Base-by-base conservation (phyloP, 345 rosid species). In the Aquilaria sinensis region DNA sequence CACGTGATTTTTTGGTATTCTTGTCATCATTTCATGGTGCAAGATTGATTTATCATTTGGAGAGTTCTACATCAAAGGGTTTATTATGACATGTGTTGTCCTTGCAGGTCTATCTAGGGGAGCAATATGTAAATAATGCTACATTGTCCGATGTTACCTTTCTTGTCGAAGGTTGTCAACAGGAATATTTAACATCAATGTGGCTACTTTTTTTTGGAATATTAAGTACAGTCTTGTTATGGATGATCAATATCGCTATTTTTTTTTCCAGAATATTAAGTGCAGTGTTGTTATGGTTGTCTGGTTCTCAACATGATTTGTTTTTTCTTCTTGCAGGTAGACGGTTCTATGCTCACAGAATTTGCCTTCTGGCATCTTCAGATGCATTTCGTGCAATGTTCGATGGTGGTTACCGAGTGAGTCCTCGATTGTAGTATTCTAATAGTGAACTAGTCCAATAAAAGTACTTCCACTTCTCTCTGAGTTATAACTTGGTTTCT, bases 361-460 rank as follows among this genome's bases (percentile, higher is more conserved):
- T 94, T 71, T 94, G 99, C 78, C 75, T 94, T 54, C 93, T 94
- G 68, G 99, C 97, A 80, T 94, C 99, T 65, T 94, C 99, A 63
- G 99, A 94, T 74, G 96, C 99, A 72, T 94, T 94, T 69, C 96
- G 96, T 66, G 99, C 99, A 67, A 90, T 94, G 99, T 94, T 94
- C 71, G 99, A 94, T 70, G 97, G 99, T 72, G 96, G 97, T 71
- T 94, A 90, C 70, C 81, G 96, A 83, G 99, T 90, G 74, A 85
- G 96, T 76, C 14, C 15, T 30, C 47, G 15, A 71, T 62, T 69
- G 53, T 31, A 53, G 15, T 60, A 43, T 66, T 63, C 11, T 63
- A 46, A 23, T 37, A 12, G 30, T 31, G 50, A 54, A n/a, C 54
- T 47, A 57, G 56, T 0, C 31, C 12, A 1, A 9, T 37, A 37